phyloP scores from a whole-genome alignment of 2,329 filamentous ascomycete species.

The Xylaria sp. region DNA sequence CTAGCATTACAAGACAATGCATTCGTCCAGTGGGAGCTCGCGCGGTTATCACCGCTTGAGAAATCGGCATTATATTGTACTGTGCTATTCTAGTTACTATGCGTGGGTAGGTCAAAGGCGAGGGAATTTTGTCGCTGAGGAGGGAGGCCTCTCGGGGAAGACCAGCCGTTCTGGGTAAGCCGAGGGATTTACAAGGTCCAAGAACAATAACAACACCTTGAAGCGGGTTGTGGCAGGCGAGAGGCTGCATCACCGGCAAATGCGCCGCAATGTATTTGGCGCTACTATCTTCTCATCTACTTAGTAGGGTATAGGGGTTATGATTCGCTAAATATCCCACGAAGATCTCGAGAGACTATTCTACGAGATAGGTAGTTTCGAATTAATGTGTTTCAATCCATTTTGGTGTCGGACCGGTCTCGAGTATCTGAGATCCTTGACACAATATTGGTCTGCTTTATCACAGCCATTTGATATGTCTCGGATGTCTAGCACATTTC shows the following conservation, averaged over 20 bases:
- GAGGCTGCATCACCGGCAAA: not conserved
- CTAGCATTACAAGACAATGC: not conserved
- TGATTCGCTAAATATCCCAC: not conserved
- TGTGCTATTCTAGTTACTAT: not conserved
- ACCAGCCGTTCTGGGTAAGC: conserved; percentile 7
- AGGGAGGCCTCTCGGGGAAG: conserved; percentile 3
- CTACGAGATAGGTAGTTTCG: too few species aligned
- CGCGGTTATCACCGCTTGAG: conserved; percentile 4
- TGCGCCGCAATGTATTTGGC: not conserved
- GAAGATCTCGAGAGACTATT: not conserved
- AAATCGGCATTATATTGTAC: not conserved
- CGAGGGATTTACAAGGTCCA: not conserved
- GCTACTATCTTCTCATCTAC: too few species aligned
- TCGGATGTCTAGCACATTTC: not conserved
- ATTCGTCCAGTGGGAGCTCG: conserved; percentile 16
- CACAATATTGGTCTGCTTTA: not conserved
- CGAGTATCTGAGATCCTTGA: not conserved
- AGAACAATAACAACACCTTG: not conserved
- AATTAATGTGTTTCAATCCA: not conserved
- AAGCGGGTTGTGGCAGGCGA: not conserved
- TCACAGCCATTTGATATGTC: not conserved
- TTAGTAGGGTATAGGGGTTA: too few species aligned
- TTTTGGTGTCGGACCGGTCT: not conserved
- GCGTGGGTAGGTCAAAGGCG: not conserved
- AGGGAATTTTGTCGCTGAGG: not conserved